These are phyloP conservation scores for Melastoma malabathricum DNA, from an alignment of 345 rosid genomes.

Conservation along the genomic window DNA sequence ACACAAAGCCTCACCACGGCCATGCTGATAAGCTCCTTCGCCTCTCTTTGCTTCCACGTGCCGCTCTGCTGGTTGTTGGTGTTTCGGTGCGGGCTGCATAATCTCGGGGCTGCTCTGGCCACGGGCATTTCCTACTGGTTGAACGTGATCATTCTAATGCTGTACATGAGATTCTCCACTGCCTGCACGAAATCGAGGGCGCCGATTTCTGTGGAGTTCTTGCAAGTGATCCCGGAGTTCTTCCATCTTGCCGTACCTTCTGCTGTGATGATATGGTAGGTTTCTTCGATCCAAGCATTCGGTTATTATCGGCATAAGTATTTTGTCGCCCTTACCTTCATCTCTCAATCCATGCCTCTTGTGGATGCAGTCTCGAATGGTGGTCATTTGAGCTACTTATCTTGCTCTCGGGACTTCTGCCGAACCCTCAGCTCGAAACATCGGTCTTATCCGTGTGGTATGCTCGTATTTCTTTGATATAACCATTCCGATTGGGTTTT, in stretches of 20 bases:
- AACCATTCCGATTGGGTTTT: too few relatives aligned
- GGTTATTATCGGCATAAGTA: too few relatives aligned
- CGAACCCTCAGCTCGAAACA: constrained; percentile 79
- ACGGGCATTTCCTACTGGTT: constrained; percentile 23
- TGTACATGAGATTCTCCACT: constrained; percentile 23
- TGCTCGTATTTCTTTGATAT: constrained; percentile 6
- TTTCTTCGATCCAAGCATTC: background rate
- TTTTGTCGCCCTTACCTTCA: background rate
- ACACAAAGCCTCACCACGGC: constrained; percentile 27
- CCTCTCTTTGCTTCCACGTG: constrained; percentile 17
- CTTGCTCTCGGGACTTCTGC: constrained; percentile 68
- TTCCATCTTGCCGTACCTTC: constrained; percentile 36
- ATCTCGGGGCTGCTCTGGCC: constrained; percentile 30
- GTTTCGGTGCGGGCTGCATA: constrained; percentile 17
- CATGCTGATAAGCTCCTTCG: constrained; percentile 23
- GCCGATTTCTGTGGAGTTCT: constrained; percentile 14
- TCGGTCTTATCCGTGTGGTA: constrained; percentile 85
- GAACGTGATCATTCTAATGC: constrained; percentile 20
- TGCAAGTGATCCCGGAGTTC: constrained; percentile 19
- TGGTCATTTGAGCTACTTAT: constrained; percentile 88
- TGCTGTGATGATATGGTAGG: constrained; percentile 35
- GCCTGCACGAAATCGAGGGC: constrained; percentile 23
- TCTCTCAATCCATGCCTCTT: background rate
- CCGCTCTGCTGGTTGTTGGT: constrained; percentile 29
- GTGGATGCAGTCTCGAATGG: constrained; percentile 67